These are phyloP conservation scores for Flaveria floridana DNA, from an alignment of 140 eudicot genomes.

Conservation along the genomic window DNA sequence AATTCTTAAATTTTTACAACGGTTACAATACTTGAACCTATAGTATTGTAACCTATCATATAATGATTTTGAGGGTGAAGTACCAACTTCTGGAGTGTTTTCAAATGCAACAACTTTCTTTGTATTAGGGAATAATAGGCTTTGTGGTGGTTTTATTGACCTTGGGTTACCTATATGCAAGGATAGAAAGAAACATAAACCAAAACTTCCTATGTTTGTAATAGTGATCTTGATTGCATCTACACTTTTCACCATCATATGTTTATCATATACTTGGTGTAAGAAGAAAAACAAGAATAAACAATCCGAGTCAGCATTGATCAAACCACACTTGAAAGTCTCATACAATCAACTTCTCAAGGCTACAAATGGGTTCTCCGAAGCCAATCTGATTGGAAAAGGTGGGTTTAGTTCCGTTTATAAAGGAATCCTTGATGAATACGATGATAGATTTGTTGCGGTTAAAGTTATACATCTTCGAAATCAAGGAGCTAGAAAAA, in stretches of 20 bases:
- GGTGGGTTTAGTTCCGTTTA: conserved; percentile 39
- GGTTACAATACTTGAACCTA: background rate
- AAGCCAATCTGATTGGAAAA: conserved; percentile 32
- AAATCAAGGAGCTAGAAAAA: conserved; percentile 27
- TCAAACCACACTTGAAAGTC: background rate
- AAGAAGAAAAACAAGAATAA: conserved; percentile 6
- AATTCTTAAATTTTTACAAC: background rate
- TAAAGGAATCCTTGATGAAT: conserved; percentile 29
- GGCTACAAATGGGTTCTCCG: conserved; percentile 40
- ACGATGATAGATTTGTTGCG: conserved; percentile 25
- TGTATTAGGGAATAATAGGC: conserved; percentile 17
- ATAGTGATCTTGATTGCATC: background rate
- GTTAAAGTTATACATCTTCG: conserved; percentile 36
- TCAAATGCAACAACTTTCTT: conserved; percentile 17
- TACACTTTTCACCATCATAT: background rate
- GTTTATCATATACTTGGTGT: background rate
- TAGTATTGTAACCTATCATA: too few relatives aligned
- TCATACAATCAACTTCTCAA: conserved; percentile 25
- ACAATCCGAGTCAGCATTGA: background rate
- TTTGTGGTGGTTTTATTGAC: conserved; percentile 37
- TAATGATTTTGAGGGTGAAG: conserved; percentile 37
- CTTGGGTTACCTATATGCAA: conserved; percentile 30
- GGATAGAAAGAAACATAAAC: background rate
- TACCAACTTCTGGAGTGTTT: conserved; percentile 31
- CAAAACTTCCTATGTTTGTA: background rate